Evolutionary conservation across 768 basidiomycete genomes (phyloP).

Genomic region (Termitomyces sp.): DNA sequence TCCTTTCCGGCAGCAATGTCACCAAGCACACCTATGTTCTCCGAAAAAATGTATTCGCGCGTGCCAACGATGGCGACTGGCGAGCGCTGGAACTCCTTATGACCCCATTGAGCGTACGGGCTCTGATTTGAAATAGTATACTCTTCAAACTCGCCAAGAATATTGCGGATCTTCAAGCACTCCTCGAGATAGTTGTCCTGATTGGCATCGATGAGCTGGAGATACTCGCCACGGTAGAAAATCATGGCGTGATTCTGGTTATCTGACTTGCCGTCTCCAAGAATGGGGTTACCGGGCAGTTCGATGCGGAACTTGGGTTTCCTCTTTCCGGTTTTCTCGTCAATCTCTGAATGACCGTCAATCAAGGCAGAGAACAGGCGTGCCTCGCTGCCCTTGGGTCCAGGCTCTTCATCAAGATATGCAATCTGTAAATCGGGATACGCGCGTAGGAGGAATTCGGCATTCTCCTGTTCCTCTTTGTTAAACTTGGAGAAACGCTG

Average conservation of each 20-base stretch:
- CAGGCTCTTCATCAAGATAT: slow-evolving; percentile 94
- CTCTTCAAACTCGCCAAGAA: slow-evolving; percentile 97
- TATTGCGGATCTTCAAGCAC: slow-evolving; percentile 97
- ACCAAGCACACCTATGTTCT: slow-evolving; percentile 98
- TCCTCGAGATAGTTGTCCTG: slow-evolving; percentile 99
- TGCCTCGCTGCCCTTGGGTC: slow-evolving; percentile 84
- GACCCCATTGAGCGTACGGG: slow-evolving; percentile 94
- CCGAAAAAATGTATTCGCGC: slow-evolving; percentile 99
- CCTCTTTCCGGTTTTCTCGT: slow-evolving; percentile 83
- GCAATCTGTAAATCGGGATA: slow-evolving; percentile 99
- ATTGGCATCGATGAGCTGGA: slow-evolving; percentile 99
- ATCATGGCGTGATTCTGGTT: slow-evolving; percentile 99
- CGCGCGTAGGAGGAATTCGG: slow-evolving; percentile 94
- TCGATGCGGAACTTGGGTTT: slow-evolving; percentile 98
- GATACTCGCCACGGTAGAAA: slow-evolving; percentile 98
- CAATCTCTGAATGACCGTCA: slow-evolving; percentile 95
- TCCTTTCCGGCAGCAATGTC: slow-evolving; percentile 99
- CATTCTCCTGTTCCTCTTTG: slow-evolving; percentile 98
- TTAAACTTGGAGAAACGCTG: slow-evolving; percentile 99
- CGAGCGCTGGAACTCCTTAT: slow-evolving; percentile 85
- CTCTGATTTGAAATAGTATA: slow-evolving; percentile 87
- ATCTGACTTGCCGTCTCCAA: slow-evolving; percentile 98
- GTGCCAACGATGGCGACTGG: slow-evolving; percentile 98
- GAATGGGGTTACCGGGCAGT: slow-evolving; percentile 96
- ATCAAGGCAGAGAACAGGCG: slow-evolving; percentile 90